phyloP scores from a whole-genome alignment of 208 protist genomes.

The Phytomonas francai region DNA sequence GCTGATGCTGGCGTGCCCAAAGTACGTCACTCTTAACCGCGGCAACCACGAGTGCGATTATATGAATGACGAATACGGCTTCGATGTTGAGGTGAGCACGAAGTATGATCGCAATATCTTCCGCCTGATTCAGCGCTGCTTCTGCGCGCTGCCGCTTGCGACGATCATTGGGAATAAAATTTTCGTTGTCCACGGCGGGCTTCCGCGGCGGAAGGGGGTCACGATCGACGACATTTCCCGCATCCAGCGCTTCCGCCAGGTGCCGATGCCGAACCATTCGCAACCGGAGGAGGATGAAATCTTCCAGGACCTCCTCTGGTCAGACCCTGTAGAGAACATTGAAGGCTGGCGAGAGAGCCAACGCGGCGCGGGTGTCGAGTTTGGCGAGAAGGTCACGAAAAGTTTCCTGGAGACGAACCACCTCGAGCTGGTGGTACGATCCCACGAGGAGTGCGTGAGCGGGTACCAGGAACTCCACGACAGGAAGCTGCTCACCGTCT shows the following conservation, averaged over 20 bases:
- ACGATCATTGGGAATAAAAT: constrained; percentile 70
- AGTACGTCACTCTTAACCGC: constrained; percentile 91
- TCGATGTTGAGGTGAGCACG: constrained; percentile 97
- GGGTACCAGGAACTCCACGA: constrained; percentile 93
- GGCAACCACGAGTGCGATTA: constrained; percentile 95
- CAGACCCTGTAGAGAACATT: constrained; percentile 87
- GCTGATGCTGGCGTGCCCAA: constrained; percentile 92
- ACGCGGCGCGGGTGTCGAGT: constrained; percentile 93
- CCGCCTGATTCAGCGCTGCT: constrained; percentile 81
- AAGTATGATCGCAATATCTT: constrained; percentile 95
- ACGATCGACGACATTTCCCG: constrained; percentile 71
- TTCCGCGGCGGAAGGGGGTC: constrained; percentile 68
- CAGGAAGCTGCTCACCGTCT: constrained; percentile 93
- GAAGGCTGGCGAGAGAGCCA: constrained; percentile 72
- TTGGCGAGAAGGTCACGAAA: constrained; percentile 92
- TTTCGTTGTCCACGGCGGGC: constrained; percentile 84
- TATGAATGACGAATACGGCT: constrained; percentile 96
- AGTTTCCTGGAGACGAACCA: constrained; percentile 92
- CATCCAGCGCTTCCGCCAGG: constrained; percentile 85
- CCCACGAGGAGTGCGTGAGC: constrained; percentile 92
- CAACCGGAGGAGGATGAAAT: constrained; percentile 91
- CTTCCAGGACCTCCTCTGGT: constrained; percentile 96
- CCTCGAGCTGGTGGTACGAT: constrained; percentile 91
- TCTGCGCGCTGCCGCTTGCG: constrained; percentile 81
- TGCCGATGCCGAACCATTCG: constrained; percentile 78